Conservation (phyloP, 164 flowering plant genomes). For the Berberis thunbergii region DNA sequence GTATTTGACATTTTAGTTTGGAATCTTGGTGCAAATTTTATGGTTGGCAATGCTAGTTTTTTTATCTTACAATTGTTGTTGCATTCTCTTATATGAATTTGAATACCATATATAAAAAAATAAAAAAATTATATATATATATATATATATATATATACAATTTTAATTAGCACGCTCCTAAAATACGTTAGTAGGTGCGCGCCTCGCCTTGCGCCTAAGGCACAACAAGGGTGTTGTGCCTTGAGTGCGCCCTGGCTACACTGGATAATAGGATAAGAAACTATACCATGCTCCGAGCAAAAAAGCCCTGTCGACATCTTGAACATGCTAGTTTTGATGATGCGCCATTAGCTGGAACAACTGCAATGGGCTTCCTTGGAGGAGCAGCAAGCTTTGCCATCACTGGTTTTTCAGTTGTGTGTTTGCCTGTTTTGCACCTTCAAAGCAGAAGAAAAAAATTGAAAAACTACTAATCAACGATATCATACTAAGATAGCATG, state of each 20-base stretch:
- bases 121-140: too few relatives aligned
- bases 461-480: conserved; percentile 10
- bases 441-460: conserved; percentile 16
- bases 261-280: not conserved
- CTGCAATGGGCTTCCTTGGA: conserved; percentile 25
- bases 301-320: conserved; percentile 87
- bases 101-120: too few relatives aligned
- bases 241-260: not conserved
- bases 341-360: conserved; percentile 24
- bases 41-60: too few relatives aligned
- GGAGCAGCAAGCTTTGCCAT: conserved; percentile 28
- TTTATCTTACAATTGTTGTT: too few relatives aligned
- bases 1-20: too few relatives aligned
- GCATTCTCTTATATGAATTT: too few relatives aligned
- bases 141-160: too few relatives aligned
- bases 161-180: too few relatives aligned
- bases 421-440: conserved; percentile 92
- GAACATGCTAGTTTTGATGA: conserved; percentile 55
- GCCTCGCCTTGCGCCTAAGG: too few relatives aligned
- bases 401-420: conserved; percentile 88
- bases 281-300: conserved; percentile 94
- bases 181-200: too few relatives aligned
- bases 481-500: not conserved
- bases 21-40: too few relatives aligned
- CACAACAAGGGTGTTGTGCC: too few relatives aligned